These are phyloP conservation scores for Rhodotorula sp. DNA, from an alignment of 1,284 basidiomycete species.

Conservation along the genomic window DNA sequence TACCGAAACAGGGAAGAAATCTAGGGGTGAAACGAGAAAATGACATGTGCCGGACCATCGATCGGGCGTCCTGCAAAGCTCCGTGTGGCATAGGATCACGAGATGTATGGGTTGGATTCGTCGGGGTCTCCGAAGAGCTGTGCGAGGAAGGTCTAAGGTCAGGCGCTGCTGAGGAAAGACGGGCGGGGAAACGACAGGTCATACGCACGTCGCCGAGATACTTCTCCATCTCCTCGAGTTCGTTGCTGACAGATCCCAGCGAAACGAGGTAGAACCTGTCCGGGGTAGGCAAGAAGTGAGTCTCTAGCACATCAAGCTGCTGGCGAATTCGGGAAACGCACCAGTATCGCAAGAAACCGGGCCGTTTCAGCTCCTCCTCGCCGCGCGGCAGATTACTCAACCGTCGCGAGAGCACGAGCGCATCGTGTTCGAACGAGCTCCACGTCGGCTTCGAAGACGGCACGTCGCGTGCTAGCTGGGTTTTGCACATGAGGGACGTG, in stretches of 20 bases:
- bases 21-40: background rate
- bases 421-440: slow-evolving; percentile 34
- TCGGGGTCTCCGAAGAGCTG: slow-evolving; percentile 35
- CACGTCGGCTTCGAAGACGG: slow-evolving; percentile 33
- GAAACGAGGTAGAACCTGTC: slow-evolving; percentile 32
- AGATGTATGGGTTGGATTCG: slow-evolving; percentile 21
- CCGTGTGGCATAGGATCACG: background rate
- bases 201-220: slow-evolving; percentile 24
- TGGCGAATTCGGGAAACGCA: background rate
- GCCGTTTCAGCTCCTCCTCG: slow-evolving; percentile 27
- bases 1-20: background rate
- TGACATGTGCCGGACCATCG: background rate
- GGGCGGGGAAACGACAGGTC: background rate
- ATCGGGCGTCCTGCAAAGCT: background rate
- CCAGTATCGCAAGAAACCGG: slow-evolving; percentile 36
- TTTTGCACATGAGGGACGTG: slow-evolving; percentile 31
- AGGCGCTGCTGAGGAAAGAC: background rate
- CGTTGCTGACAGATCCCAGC: slow-evolving; percentile 29
- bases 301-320: background rate
- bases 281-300: background rate
- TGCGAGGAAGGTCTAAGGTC: background rate
- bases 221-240: slow-evolving; percentile 33
- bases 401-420: slow-evolving; percentile 28
- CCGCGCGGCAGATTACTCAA: slow-evolving; percentile 29
- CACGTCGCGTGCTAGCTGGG: slow-evolving; percentile 32